A percentile compares a stretch with the other conserved stretches of the same genome.
phyloP scores from a whole-genome alignment of 2,329 filamentous ascomycete species.

The Juglanconis sp. region DNA sequence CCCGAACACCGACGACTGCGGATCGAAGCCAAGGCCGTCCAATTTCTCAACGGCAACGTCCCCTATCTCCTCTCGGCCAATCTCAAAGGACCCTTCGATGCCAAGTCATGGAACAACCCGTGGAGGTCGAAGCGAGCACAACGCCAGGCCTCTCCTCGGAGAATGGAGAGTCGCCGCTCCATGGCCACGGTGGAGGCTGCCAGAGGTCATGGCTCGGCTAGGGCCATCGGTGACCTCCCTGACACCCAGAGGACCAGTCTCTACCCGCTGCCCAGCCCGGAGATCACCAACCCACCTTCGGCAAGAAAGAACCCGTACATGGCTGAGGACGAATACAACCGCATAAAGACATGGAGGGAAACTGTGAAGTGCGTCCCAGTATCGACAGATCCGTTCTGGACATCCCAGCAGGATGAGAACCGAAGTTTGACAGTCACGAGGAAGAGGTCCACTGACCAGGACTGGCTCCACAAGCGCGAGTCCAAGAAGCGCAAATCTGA shows the following conservation, averaged over 20 bases:
- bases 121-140: conserved; percentile 38
- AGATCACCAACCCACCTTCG: conserved; percentile 20
- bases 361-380: conserved; percentile 10
- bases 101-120: conserved; percentile 48
- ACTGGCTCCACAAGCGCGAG: conserved; percentile 5
- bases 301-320: conserved; percentile 24
- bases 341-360: conserved; percentile 17
- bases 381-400: conserved; percentile 15
- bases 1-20: conserved; percentile 46
- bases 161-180: conserved; percentile 23
- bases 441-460: conserved; percentile 13
- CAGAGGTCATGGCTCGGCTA: background rate
- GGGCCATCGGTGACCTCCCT: background rate
- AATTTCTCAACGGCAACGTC: conserved; percentile 54
- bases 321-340: conserved; percentile 11
- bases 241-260: conserved; percentile 15
- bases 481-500: conserved; percentile 8
- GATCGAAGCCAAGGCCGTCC: conserved; percentile 57
- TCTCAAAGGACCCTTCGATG: conserved; percentile 60
- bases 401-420: background rate
- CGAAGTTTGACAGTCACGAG: background rate
- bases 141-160: background rate
- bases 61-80: conserved; percentile 58
- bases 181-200: conserved; percentile 1
- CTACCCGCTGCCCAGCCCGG: conserved; percentile 24